Conservation (phyloP, 768 basidiomycete species). For the Amanita thiersii region DNA sequence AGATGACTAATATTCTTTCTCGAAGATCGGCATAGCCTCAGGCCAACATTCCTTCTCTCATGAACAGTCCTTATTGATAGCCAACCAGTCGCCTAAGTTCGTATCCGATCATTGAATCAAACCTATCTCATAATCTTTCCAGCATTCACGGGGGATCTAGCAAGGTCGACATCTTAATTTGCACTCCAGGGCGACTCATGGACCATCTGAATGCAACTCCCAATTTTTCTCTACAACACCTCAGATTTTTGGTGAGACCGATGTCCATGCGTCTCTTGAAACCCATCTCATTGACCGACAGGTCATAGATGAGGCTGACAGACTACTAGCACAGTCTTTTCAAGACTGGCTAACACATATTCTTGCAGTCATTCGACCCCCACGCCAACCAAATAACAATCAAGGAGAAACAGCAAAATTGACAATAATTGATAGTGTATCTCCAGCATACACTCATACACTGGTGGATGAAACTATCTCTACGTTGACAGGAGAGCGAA, state of each 20-base stretch:
- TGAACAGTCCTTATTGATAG: conserved; percentile 78
- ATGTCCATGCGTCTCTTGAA: not conserved
- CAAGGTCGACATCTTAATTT: conserved; percentile 89
- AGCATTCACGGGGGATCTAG: conserved; percentile 83
- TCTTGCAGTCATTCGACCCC: conserved; percentile 56
- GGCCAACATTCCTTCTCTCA: conserved; percentile 93
- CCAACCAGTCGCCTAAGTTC: conserved; percentile 46
- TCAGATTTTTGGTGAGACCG: conserved; percentile 79
- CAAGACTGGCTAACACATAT: conserved; percentile 92
- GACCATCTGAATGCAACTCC: conserved; percentile 87
- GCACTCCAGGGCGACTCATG: conserved; percentile 91
- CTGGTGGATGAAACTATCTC: conserved; percentile 30
- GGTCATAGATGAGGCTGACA: conserved; percentile 98
- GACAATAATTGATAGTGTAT: conserved; percentile 43
- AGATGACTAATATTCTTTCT: conserved; percentile 5
- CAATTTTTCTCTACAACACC: conserved; percentile 88
- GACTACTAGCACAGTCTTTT: conserved; percentile 91
- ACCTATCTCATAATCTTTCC: conserved; percentile 4
- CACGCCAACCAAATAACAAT: conserved; percentile 6
- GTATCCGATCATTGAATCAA: conserved; percentile 12
- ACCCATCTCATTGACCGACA: conserved; percentile 22
- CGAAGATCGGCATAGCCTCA: conserved; percentile 72
- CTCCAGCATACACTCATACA: conserved; percentile 49
- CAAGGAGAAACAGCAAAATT: not conserved
- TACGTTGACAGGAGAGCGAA: conserved; percentile 50